A percentile compares a stretch with the other conserved stretches of the same genome.
Evolutionary conservation across 352 stramenopile species (phyloP).

Genomic region (Pythium phragmiticola): DNA sequence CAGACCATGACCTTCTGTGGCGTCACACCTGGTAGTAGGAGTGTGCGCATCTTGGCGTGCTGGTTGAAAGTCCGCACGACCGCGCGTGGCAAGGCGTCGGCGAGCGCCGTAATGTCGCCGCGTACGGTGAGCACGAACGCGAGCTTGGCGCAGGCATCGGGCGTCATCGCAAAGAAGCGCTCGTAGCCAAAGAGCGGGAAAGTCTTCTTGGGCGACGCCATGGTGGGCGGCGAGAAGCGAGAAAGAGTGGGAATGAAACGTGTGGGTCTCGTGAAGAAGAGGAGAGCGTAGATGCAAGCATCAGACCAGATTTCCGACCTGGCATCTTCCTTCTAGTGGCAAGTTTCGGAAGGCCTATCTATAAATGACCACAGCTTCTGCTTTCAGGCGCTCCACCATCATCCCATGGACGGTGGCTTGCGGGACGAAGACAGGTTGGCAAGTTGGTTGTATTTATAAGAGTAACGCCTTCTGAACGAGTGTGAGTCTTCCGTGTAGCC

Average conservation of each 20-base stretch:
- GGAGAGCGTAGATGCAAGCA: neutral
- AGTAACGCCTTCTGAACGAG: too few species aligned
- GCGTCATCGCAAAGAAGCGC: slow-evolving; percentile 67
- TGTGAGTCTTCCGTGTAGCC: too few species aligned
- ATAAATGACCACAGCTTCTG: too few species aligned
- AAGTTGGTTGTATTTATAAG: too few species aligned
- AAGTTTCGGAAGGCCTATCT: too few species aligned
- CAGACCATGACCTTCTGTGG: slow-evolving; percentile 58
- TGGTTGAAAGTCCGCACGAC: slow-evolving; percentile 58
- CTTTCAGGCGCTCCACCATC: too few species aligned
- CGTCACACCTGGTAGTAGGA: slow-evolving; percentile 37
- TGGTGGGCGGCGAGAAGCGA: neutral
- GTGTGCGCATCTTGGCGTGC: slow-evolving; percentile 47
- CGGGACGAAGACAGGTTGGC: too few species aligned
- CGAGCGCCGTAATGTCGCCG: slow-evolving; percentile 38
- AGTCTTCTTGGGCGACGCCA: slow-evolving; percentile 22
- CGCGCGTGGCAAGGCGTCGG: slow-evolving; percentile 39
- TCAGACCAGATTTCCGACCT: too few species aligned
- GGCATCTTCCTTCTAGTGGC: too few species aligned
- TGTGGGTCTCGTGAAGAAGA: neutral
- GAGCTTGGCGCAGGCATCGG: slow-evolving; percentile 39
- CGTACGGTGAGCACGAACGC: slow-evolving; percentile 51
- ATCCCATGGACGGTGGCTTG: too few species aligned
- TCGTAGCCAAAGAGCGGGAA: slow-evolving; percentile 66
- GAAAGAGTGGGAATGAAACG: neutral